Base-by-base conservation (phyloP, 2,329 filamentous ascomycete genomes). In the Atkinsonella hypoxylon region DNA sequence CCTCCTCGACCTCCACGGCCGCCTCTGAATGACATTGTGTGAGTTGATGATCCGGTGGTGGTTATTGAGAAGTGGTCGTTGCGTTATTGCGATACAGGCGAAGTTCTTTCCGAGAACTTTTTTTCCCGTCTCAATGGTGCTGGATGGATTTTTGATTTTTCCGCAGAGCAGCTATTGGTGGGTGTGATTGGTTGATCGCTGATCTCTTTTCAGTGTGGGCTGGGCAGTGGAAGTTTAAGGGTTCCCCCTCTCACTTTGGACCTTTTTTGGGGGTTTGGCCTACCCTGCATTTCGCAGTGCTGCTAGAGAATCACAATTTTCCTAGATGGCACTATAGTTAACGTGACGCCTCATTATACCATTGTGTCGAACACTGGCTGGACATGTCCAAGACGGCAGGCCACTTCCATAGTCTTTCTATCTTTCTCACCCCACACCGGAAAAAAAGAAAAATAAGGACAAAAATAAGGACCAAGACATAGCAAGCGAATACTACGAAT, bases 11-110 rank as follows among this genome's bases (percentile, higher is more conserved):
- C 51, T 46, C 56, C 53, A 44, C 55, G 54, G 45, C 54, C 52
- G 36, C 56, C 56, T 57, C 56, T 49, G 34, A 56, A 57, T 38
- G 56, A 57, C 56, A 57, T 57, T 38, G 47, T 53, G 41, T 44
- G 18, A 30, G 22, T 40, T 45, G 47, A n/a, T 47, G 15, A 2
- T 39, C 12, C 8, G 11, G 39, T 44, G 20, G 39, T 42, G 39
- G 15, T 38, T 26, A 30, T 52, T 51, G 51, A 26, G 7, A 26
- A 36, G 3, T 3, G 34, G 34, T 34, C 32, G 32, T 36, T 36
- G 34, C 34, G 34, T 12, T 22, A n/a, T 40, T 47, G 45, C 46
- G 45, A 30, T 51, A n/a, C 22, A n/a, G 10, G 2, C 15, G 22
- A 36, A 22, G 36, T 39, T 17, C 41, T 31, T 18, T 32, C 26